Base-by-base conservation (phyloP, 2,329 filamentous ascomycete genomes). In the Rhinocladiella mackenziei region DNA sequence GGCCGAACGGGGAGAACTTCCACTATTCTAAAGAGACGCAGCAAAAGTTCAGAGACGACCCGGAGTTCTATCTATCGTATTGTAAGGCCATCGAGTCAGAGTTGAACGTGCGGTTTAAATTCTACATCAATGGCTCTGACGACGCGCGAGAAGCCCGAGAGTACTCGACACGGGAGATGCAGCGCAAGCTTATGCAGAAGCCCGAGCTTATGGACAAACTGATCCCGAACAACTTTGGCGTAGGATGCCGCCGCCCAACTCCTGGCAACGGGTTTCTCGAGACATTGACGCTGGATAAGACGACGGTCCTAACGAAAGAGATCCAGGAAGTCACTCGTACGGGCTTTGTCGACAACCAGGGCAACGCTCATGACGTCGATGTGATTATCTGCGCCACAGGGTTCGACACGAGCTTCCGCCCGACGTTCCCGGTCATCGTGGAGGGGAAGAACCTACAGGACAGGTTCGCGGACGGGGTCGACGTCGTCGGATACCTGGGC, bases 251-350 rank as follows among this genome's bases (percentile, higher is more conserved):
- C 25, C 64, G 69, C 9, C 57, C 70, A 15, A 71, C 67, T 1
- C 70, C 69, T 0, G 70, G 68, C 0, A 63, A 66, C 1, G 67
- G 68, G 1, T 73, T 71, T 43, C 62, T 5, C n/a, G 40, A 6
- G 33, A 53, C 17, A 31, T 44, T 10, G 55, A 50, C 17, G 43
- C 41, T 44, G 1, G 57, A 62, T 68, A 68, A 4, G 71, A 45
- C 49, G 5, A 44, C 9, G n/a, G 32, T 47, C 13, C 32, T 36
- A 9, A 14, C 25, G 2, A n/a, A 29, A n/a, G 13, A 4, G 1
- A 39, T 53, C 7, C 14, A 23, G 5, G 19, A 40, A 18, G 22
- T 50, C 20, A 45, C 40, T 8, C 26, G n/a, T 5, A 36, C 64
- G 18, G 60, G 43, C 9, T 39, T 60, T 31, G 30, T 55, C 10